Conservation (phyloP, 192 early-diverging fungal genomes). For the Backusella westeae region DNA sequence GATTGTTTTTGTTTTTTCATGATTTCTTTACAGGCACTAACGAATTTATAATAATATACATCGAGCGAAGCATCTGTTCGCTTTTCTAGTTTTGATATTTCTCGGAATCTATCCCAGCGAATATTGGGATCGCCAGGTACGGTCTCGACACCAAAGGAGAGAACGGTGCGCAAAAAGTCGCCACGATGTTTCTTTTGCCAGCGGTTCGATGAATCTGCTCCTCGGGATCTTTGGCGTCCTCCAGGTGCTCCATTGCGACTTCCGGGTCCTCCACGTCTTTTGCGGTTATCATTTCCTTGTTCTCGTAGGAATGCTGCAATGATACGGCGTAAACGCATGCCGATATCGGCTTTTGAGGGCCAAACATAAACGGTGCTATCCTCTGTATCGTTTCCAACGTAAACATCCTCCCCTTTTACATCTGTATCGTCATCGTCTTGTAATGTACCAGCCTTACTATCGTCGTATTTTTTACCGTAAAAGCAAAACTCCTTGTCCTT, state of each 20-base stretch:
- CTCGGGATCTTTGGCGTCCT: not conserved
- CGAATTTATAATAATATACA: conserved; percentile 59
- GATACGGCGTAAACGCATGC: conserved; percentile 54
- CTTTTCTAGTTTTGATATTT: conserved; percentile 58
- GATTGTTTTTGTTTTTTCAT: conserved; percentile 33
- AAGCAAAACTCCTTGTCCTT: conserved; percentile 55
- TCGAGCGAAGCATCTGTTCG: conserved; percentile 72
- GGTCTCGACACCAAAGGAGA: conserved; percentile 56
- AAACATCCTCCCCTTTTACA: conserved; percentile 11
- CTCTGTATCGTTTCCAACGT: conserved; percentile 20
- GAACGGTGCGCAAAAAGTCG: conserved; percentile 55
- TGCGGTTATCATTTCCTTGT: conserved; percentile 42
- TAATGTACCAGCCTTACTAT: conserved; percentile 34
- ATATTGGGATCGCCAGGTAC: conserved; percentile 35
- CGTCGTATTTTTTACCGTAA: conserved; percentile 49
- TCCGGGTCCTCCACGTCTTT: conserved; percentile 14
- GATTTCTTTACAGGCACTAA: conserved; percentile 60
- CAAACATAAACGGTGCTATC: conserved; percentile 44
- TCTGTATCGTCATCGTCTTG: conserved; percentile 28
- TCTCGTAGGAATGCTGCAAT: conserved; percentile 53
- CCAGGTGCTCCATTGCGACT: not conserved
- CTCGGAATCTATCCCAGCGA: conserved; percentile 69
- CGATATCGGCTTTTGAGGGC: conserved; percentile 62
- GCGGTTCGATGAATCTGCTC: conserved; percentile 36
- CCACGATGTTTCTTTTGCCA: conserved; percentile 55